phyloP scores from a whole-genome alignment of 306 rosid species.

The Medicago arabica region DNA sequence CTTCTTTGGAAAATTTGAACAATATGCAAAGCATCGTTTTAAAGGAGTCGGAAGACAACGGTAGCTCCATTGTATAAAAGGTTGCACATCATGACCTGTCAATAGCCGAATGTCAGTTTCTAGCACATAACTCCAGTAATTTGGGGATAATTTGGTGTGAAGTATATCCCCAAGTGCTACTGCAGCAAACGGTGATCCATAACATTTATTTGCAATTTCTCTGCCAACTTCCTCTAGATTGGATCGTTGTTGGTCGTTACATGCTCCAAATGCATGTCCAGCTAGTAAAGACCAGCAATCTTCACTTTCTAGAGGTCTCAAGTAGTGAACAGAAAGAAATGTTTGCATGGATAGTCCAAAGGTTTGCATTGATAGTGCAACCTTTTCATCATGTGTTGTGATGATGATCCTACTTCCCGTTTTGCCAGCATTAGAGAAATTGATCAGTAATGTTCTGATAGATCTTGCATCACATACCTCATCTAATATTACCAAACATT shows the following conservation, averaged over 20 bases:
- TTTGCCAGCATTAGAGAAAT: background rate
- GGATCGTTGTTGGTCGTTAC: background rate
- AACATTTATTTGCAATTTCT: constrained; percentile 43
- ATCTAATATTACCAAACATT: constrained; percentile 49
- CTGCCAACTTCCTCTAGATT: constrained; percentile 43
- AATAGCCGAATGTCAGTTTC: background rate
- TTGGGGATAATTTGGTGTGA: background rate
- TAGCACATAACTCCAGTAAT: background rate
- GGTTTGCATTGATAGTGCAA: constrained; percentile 46
- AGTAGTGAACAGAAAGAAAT: constrained; percentile 36
- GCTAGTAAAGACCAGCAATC: constrained; percentile 46
- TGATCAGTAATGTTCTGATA: constrained; percentile 36
- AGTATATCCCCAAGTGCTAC: constrained; percentile 16
- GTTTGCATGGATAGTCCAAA: constrained; percentile 47
- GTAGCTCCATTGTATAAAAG: background rate
- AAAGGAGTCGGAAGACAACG: constrained; percentile 1
- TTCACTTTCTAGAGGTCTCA: constrained; percentile 35
- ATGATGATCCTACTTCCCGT: background rate
- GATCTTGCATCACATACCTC: constrained; percentile 48
- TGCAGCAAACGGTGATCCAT: constrained; percentile 54
- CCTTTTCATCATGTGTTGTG: constrained; percentile 34
- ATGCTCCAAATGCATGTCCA: constrained; percentile 41
- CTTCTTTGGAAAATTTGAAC: constrained; percentile 42
- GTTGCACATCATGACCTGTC: background rate
- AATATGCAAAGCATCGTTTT: constrained; percentile 31